Conservation (phyloP, 768 basidiomycete genomes). For the Hygrocybe punicea region DNA sequence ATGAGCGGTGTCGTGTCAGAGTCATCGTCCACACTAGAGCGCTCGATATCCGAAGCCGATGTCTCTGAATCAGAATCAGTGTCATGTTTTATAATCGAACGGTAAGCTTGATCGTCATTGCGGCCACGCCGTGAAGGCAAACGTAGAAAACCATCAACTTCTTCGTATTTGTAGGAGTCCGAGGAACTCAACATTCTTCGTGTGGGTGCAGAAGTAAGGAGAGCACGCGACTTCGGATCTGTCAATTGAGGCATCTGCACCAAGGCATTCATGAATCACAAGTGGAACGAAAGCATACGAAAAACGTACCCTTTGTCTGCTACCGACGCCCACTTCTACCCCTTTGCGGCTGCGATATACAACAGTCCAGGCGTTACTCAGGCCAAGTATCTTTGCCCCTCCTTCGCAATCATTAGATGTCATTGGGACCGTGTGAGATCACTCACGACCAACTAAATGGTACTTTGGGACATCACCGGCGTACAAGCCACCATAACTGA, state of each 20-base stretch:
- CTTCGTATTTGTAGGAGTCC: conserved; percentile 49
- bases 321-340: conserved; percentile 52
- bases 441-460: conserved; percentile 55
- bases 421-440: conserved; percentile 14
- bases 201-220: conserved; percentile 52
- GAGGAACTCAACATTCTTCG: conserved; percentile 44
- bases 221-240: conserved; percentile 51
- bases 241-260: conserved; percentile 49
- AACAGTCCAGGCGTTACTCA: conserved; percentile 49
- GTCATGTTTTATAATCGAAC: conserved; percentile 42
- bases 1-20: conserved; percentile 36
- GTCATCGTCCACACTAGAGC: conserved; percentile 16
- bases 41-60: conserved; percentile 23
- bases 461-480: conserved; percentile 66
- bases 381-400: conserved; percentile 63
- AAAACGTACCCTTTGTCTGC: conserved; percentile 42
- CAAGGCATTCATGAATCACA: background rate
- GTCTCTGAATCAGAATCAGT: conserved; percentile 34
- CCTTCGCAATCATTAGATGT: conserved; percentile 54
- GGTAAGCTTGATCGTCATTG: conserved; percentile 44
- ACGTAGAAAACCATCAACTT: conserved; percentile 65
- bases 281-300: conserved; percentile 1
- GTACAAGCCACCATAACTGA: conserved; percentile 65
- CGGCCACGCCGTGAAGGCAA: conserved; percentile 44
- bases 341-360: conserved; percentile 46